A percentile compares a stretch with the other conserved stretches of the same genome.
Evolutionary conservation across 179 eudicot species (phyloP).

Genomic region (Nepenthes alata): DNA sequence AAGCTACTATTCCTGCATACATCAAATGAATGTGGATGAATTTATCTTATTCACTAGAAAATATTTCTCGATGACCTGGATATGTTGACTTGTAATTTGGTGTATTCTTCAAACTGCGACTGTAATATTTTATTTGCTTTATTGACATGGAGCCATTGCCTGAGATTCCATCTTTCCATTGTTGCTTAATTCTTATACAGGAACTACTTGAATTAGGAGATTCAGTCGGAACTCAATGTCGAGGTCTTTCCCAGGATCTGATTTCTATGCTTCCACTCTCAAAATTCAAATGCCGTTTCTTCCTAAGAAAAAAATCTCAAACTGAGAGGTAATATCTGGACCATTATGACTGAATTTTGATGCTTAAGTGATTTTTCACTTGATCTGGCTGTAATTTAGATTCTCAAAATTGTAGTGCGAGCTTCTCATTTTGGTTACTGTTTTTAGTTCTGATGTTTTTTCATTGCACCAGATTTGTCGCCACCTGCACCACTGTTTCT

Average conservation of each 20-base stretch:
- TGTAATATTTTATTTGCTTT: background rate
- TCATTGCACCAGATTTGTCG: no score
- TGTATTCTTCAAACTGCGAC: no score
- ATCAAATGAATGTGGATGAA: no score
- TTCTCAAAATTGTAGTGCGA: no score
- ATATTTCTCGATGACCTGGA: background rate
- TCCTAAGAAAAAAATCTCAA: slow-evolving; percentile 46
- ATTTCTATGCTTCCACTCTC: slow-evolving; percentile 63
- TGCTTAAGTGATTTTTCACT: no score
- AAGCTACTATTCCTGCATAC: no score
- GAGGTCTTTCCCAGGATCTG: slow-evolving; percentile 64
- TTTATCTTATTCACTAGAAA: no score
- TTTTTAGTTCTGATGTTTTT: no score
- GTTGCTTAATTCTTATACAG: slow-evolving; percentile 17
- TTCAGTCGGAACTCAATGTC: slow-evolving; percentile 71
- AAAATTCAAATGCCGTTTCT: slow-evolving; percentile 57
- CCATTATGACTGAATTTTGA: no score
- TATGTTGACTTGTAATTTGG: background rate
- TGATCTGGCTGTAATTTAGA: no score
- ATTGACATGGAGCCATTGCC: background rate
- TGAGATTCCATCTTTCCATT: background rate
- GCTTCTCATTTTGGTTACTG: no score
- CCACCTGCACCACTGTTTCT: no score
- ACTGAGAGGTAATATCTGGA: slow-evolving; percentile 44
- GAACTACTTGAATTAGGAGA: slow-evolving; percentile 77